Evolutionary conservation across 495 filamentous ascomycete genomes (phyloP), one percentile per base, ranked within the genome.

Genomic region (Podospora australis): DNA sequence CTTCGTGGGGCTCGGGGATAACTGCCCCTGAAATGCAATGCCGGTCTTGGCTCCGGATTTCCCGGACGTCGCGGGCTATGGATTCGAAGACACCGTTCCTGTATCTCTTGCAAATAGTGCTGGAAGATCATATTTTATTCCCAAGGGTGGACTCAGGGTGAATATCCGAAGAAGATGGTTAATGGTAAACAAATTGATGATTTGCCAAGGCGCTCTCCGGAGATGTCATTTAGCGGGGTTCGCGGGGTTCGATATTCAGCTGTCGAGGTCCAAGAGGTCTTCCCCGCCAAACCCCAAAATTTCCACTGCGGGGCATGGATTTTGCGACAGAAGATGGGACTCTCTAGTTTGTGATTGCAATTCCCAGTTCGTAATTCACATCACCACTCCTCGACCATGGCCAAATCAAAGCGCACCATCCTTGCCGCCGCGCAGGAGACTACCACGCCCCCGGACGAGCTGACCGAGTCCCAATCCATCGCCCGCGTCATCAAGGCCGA

Each of bases 401-500:
- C 74, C 21, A 82, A 81, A 36, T 82, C 87, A 51, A 86, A 84
- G 62, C 81, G 88, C 39, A 82, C 81, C 51, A 61, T 91, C 17
- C 73, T 80, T 36, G 85, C 86, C 11, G 84, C 84, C 20, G 83
- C 82, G 19, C 78, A 87, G 59, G 80, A 84, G 59, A 90, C 87
- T 0, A 68, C 77, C 36, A 84, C 81, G 14, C 90, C 91, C 2
- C 87, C 89, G 3, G 67, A 77, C 48, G 69, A 76, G 25, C 73
- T 97, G 26, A 68, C 79, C 2, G 46, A 70, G 8, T 72, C 72
- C 16, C 86, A 95, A 46, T 71, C 71, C 20, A 81, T 97, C 53
- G 83, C 84, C 6, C 83, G 79, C 17, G 79, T 92, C 41, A 63
- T 86, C 61, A 86, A 90, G 62, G 84, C 82, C 39, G 82, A 88